Conservation (phyloP, 2,329 filamentous ascomycete species). For the Apiospora pterosperma region DNA sequence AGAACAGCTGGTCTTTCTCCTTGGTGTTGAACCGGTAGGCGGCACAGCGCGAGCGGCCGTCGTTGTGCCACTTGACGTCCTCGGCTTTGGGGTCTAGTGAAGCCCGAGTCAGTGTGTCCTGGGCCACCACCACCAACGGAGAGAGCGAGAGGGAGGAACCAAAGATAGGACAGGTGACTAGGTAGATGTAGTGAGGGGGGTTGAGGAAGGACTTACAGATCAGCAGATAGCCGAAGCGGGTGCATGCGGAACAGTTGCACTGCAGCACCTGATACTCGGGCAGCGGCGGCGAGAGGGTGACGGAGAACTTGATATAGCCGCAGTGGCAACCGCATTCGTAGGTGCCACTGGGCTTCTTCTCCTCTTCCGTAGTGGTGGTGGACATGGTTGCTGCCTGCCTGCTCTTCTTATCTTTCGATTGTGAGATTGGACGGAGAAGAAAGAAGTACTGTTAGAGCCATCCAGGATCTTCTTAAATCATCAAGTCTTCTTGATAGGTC, state of each 20-base stretch:
- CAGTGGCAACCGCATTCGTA: conserved; percentile 53
- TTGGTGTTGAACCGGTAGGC: conserved; percentile 46
- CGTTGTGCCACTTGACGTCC: conserved; percentile 40
- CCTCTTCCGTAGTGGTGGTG: background rate
- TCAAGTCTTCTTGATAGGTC: too few relatives aligned
- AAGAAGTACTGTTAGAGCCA: too few relatives aligned
- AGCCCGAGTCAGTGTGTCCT: background rate
- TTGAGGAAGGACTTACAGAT: conserved; percentile 33
- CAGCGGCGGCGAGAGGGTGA: conserved; percentile 46
- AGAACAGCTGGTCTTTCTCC: conserved; percentile 46
- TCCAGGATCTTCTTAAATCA: too few relatives aligned
- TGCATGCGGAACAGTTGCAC: conserved; percentile 54
- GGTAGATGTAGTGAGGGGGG: background rate
- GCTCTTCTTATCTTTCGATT: background rate
- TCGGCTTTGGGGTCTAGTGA: conserved; percentile 34
- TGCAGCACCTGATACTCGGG: conserved; percentile 40
- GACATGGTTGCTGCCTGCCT: background rate
- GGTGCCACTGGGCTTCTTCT: conserved; percentile 24
- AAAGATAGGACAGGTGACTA: background rate
- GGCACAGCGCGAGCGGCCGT: conserved; percentile 30
- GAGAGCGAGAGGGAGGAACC: background rate
- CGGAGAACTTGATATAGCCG: conserved; percentile 44
- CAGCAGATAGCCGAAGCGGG: conserved; percentile 47
- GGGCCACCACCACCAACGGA: too few relatives aligned
- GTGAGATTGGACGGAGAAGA: background rate